Base-by-base conservation (phyloP, 306 rosid genomes). In the Cucurbita argyrosperma region DNA sequence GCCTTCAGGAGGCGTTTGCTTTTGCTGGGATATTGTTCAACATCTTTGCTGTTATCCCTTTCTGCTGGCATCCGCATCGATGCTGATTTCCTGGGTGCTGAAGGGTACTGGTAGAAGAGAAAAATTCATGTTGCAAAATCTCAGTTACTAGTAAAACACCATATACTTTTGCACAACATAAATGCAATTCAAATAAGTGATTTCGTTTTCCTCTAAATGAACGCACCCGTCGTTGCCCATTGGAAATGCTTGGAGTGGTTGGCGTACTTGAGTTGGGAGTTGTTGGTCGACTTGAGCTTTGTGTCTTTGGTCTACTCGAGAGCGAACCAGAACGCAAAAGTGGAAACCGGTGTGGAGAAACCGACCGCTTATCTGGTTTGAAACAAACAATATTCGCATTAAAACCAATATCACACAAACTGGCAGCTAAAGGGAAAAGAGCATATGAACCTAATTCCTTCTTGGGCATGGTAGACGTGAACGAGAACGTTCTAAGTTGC, bases 1-100 rank as follows among this genome's bases (percentile, higher is more conserved):
- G 99, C 96, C 84, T 89, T 95, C 54, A 95, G 84, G 15, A 95
- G 96, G 53, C 99, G 88, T 80, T 91, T 95, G 79, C 99, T 91
- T 84, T 89, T 95, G 80, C 96, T 91, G 45, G 96, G 96, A 59
- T 79, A 51, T 56, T 88, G 99, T n/a, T 95, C 99, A 4, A 72
- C 70, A 18, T 89, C 96, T 78, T 81, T 89, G 75, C 84, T 82
- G 39, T 76, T 80, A 77, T 84, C 97, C 74, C 84, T 84, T 79
- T 91, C 99, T 9, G 99, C 87, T 8, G 82, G 85, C 56, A 95
- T 78, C n/a, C 91, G 85, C 99, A 95, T 88, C 7, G 99, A 95
- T 57, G 96, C 90, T 8, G 99, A 95, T 84, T 91, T 91, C 39
- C 90, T 88, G 5, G 99, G 96, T 83, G 87, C 97, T 0, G 97